A percentile compares a stretch with the other conserved stretches of the same genome.
Conservation (phyloP, 768 basidiomycete species). For the Heimioporus sp. region DNA sequence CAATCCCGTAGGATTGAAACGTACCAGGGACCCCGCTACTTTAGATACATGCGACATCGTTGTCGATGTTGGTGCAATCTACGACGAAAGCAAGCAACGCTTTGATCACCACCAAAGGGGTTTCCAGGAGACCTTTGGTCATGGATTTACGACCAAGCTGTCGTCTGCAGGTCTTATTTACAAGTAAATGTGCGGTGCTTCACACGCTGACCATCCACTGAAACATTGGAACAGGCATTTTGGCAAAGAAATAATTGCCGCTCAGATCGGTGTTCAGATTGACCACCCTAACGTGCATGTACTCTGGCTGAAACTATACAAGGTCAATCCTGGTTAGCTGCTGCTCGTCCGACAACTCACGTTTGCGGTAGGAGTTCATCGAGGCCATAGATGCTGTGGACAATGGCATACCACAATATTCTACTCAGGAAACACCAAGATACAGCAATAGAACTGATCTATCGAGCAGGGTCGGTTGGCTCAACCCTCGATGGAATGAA, state of each 20-base stretch:
- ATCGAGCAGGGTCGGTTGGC: conserved; percentile 72
- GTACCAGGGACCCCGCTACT: conserved; percentile 68
- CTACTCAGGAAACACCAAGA: conserved; percentile 56
- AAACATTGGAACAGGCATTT: conserved; percentile 61
- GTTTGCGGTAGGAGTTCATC: conserved; percentile 69
- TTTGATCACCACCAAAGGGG: conserved; percentile 98
- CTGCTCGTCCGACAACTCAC: conserved; percentile 2
- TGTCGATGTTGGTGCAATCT: conserved; percentile 93
- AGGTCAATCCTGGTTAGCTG: conserved; percentile 37
- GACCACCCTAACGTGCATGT: conserved; percentile 65
- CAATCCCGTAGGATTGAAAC: conserved; percentile 51
- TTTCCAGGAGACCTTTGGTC: conserved; percentile 86
- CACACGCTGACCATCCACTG: conserved; percentile 1
- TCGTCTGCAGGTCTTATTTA: conserved; percentile 92
- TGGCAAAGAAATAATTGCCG: conserved; percentile 81
- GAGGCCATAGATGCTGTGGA: conserved; percentile 95
- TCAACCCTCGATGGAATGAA: conserved; percentile 96
- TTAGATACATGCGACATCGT: conserved; percentile 88
- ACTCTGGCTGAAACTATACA: conserved; percentile 90
- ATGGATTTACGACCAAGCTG: conserved; percentile 85
- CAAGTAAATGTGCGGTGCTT: conserved; percentile 58
- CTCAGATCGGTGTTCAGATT: conserved; percentile 44
- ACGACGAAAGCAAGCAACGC: conserved; percentile 71
- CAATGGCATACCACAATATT: conserved; percentile 88
- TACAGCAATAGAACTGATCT: conserved; percentile 85